Conservation (phyloP, 2,329 filamentous ascomycete species). For the Colletotrichum sp. region DNA sequence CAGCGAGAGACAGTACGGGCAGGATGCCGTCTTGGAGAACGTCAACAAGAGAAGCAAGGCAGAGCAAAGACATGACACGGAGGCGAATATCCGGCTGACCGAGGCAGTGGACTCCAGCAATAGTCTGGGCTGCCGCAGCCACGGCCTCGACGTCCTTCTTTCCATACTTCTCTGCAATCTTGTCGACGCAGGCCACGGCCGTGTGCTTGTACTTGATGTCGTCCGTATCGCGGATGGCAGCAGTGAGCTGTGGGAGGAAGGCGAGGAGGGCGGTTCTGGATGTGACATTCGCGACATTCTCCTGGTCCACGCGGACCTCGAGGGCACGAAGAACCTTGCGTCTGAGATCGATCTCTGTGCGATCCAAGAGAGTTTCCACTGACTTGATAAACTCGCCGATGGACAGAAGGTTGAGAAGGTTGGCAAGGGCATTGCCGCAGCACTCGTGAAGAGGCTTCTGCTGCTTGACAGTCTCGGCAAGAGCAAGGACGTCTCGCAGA, state of each 20-base stretch:
- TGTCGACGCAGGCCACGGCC: conserved; percentile 87
- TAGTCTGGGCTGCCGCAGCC: conserved; percentile 74
- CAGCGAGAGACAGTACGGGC: conserved; percentile 77
- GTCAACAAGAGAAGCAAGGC: conserved; percentile 86
- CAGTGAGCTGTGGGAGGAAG: conserved; percentile 80
- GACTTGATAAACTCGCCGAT: conserved; percentile 89
- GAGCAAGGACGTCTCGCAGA: conserved; percentile 66
- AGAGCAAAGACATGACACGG: conserved; percentile 84
- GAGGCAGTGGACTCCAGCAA: conserved; percentile 78
- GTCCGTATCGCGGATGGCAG: conserved; percentile 74
- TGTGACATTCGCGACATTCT: conserved; percentile 69
- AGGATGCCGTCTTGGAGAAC: conserved; percentile 87
- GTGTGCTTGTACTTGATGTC: conserved; percentile 82
- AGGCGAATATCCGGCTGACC: conserved; percentile 75
- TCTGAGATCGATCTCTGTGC: conserved; percentile 75
- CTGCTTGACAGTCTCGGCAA: conserved; percentile 69
- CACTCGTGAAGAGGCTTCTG: conserved; percentile 60
- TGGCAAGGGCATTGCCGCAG: conserved; percentile 75
- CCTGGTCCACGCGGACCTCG: conserved; percentile 77
- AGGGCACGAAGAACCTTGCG: conserved; percentile 83
- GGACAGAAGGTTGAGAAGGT: conserved; percentile 83
- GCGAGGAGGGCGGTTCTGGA: conserved; percentile 75
- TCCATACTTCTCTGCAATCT: conserved; percentile 93
- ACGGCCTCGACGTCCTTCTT: conserved; percentile 86
- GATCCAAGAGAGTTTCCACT: conserved; percentile 80